Base-by-base conservation (phyloP, 768 basidiomycete species). In the Xerocomus brunneocitrinus region DNA sequence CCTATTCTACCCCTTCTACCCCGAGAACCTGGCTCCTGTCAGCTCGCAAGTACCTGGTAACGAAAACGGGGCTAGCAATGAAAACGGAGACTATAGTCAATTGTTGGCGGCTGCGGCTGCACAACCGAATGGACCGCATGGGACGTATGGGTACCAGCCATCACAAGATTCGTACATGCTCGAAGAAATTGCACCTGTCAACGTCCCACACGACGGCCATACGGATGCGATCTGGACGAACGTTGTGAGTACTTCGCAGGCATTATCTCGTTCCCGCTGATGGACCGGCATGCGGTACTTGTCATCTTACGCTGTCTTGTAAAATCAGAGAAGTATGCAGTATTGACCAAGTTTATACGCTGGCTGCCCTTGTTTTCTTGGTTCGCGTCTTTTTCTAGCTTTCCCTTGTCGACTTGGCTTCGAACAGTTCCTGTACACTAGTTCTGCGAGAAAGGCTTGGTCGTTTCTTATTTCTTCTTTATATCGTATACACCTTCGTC, bases 1-100 rank as follows among this genome's bases (percentile, higher is more conserved):
- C 30, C 67, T 89, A 41, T 91, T 91, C 71, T 91, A 87, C 61
- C 89, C 89, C 0, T 88, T 89, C 73, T 89, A 77, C 62, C 83
- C 87, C 0, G 87, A 89, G 58, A 71, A 74, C 60, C 50, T 69
- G 68, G 63, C 47, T 14, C 53, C 67, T 31, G 50, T 16, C 19
- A 62, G 52, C 19, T 36, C 63, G 16, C 67, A 63, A 14, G 24
- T 44, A 9, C 47, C 57, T 36, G 60, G 62, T 25, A 62, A 47
- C 47, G 69, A 64, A 7, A 54, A 51, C 10, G 63, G 64, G 12
- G 50, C 48, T 12, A 52, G 19, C 35, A 62, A 50, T 13, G 67
- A 63, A n/a, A 58, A 42, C 25, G 65, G 57, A 24, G 81, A 82
- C 45, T 84, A 81, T 57, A 72, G 70, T 34, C 78, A 80, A 27